Evolutionary conservation across 345 rosid species (phyloP).

Genomic region (Eucalyptus erythrocorys): DNA sequence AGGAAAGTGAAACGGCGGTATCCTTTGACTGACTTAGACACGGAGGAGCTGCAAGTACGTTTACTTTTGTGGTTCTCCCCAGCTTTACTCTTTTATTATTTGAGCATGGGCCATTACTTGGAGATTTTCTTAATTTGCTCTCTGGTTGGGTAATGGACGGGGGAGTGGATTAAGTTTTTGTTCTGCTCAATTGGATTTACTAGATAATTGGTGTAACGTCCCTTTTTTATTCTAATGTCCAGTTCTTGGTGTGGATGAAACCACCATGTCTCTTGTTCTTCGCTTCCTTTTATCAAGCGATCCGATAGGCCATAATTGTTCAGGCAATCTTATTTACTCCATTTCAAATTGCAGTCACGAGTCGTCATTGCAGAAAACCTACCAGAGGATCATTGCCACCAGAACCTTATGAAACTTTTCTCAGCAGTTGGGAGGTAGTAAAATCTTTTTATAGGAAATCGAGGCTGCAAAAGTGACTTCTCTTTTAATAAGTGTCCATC

Average conservation of each 20-base stretch:
- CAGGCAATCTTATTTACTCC: neutral
- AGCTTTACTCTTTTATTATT: neutral
- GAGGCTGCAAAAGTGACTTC: neutral
- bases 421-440: conserved; percentile 83
- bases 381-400: conserved; percentile 98
- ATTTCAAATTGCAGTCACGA: conserved; percentile 47
- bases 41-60: conserved; percentile 88
- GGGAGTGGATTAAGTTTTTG: neutral
- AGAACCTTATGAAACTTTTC: conserved; percentile 88
- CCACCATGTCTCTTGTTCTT: neutral
- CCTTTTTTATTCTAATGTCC: neutral
- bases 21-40: conserved; percentile 64
- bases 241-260: neutral
- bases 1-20: conserved; percentile 70
- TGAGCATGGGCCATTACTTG: neutral
- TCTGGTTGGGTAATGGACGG: neutral
- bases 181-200: neutral
- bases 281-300: neutral
- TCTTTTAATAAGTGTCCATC: neutral
- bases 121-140: neutral
- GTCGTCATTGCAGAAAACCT: conserved; percentile 90
- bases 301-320: neutral
- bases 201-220: neutral
- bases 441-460: neutral
- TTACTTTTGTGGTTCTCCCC: neutral